Percentiles rank a stretch among this genome's conserved stretches.
These are phyloP conservation scores for Anthostomella pinea DNA, from an alignment of 2,329 filamentous ascomycete genomes.

Conservation along the genomic window DNA sequence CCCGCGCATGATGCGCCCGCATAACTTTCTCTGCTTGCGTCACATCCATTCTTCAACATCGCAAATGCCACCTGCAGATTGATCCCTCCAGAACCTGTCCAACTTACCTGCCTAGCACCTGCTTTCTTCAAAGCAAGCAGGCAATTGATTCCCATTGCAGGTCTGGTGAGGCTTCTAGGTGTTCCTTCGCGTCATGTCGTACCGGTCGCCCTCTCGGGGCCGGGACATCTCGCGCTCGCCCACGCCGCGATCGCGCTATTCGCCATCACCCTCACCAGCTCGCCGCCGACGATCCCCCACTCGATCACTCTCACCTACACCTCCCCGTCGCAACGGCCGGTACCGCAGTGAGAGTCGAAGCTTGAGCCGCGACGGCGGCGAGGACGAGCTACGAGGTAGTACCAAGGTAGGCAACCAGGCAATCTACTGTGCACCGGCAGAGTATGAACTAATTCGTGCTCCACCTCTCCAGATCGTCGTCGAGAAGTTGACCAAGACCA, in stretches of 20 bases:
- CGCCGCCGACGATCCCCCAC: constrained; percentile 30
- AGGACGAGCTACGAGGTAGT: constrained; percentile 30
- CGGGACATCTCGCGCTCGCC: constrained; percentile 31
- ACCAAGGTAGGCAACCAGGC: constrained; percentile 27
- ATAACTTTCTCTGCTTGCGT: too few relatives aligned
- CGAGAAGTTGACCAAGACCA: constrained; percentile 92
- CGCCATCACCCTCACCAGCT: constrained; percentile 32
- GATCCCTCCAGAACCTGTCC: too few relatives aligned
- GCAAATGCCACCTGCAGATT: too few relatives aligned
- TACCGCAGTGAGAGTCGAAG: constrained; percentile 25
- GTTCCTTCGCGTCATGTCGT: constrained; percentile 22
- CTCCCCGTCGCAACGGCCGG: constrained; percentile 36
- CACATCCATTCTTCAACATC: too few relatives aligned
- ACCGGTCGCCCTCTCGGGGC: constrained; percentile 32
- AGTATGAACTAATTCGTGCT: constrained; percentile 7
- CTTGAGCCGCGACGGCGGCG: constrained; percentile 23
- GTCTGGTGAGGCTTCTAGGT: not conserved
- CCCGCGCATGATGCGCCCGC: too few relatives aligned
- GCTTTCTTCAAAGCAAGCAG: too few relatives aligned
- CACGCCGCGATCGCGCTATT: constrained; percentile 37
- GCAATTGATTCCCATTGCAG: too few relatives aligned
- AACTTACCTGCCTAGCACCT: too few relatives aligned
- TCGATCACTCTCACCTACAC: constrained; percentile 25
- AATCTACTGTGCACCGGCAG: too few relatives aligned
- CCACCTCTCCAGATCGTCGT: constrained; percentile 71